Conservation (phyloP, 1,139 yeast species). For the Saccharomyces pastorianus region DNA sequence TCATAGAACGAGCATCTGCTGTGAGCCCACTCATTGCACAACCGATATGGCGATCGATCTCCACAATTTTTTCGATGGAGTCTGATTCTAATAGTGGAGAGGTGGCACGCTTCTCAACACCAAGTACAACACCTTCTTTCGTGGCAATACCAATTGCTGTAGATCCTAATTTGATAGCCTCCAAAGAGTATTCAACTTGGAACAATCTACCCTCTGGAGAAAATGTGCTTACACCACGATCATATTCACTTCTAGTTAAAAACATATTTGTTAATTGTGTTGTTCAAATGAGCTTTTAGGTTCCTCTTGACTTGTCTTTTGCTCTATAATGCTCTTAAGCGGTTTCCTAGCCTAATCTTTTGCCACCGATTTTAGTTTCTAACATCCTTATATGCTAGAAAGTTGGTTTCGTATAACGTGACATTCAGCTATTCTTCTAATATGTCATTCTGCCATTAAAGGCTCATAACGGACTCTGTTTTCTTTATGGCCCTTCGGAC, state of each 20-base stretch:
- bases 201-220: conserved; percentile 98
- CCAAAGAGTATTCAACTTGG: conserved; percentile 96
- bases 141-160: conserved; percentile 97
- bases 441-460: no score
- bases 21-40: conserved; percentile 98
- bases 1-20: conserved; percentile 97
- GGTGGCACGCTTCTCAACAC: conserved; percentile 95
- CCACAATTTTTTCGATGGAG: conserved; percentile 92
- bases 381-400: background rate
- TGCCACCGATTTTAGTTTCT: background rate
- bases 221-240: conserved; percentile 96
- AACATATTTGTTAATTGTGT: conserved; percentile 47
- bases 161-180: conserved; percentile 88
- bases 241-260: conserved; percentile 97
- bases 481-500: no score
- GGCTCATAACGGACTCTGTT: no score
- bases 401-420: background rate
- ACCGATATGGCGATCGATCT: conserved; percentile 88
- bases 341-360: background rate
- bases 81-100: conserved; percentile 85
- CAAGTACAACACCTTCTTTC: conserved; percentile 92
- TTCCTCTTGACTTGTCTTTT: background rate
- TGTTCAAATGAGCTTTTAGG: background rate
- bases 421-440: background rate
- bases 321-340: background rate